A percentile compares a stretch with the other conserved stretches of the same genome.
These are phyloP conservation scores for Phytophthora nicotianae DNA, from an alignment of 352 stramenopile genomes.

Conservation along the genomic window DNA sequence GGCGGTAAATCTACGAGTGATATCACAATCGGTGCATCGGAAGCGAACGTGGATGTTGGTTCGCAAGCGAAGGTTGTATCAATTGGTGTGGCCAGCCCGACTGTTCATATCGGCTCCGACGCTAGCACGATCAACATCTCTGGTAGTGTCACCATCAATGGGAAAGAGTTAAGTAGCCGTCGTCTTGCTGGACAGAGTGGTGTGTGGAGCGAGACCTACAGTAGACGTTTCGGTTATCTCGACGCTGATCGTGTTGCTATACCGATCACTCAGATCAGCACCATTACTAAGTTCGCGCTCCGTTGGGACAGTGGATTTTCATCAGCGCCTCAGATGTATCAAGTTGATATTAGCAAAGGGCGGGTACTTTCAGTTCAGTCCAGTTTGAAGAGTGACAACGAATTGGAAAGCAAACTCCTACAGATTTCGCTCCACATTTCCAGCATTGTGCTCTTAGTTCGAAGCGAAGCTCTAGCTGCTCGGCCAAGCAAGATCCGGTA, in stretches of 20 bases:
- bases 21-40: constrained; percentile 39
- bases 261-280: background rate
- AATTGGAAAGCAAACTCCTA: constrained; percentile 24
- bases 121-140: constrained; percentile 39
- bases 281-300: constrained; percentile 33
- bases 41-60: constrained; percentile 37
- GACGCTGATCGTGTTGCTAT: constrained; percentile 35
- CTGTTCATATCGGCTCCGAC: constrained; percentile 45
- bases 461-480: constrained; percentile 3
- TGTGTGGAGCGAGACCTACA: constrained; percentile 3
- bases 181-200: constrained; percentile 19
- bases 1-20: constrained; percentile 40
- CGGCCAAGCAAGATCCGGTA: constrained; percentile 45
- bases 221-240: constrained; percentile 41
- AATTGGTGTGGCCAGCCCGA: constrained; percentile 36
- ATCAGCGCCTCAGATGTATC: constrained; percentile 31
- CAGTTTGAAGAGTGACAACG: background rate
- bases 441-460: constrained; percentile 30
- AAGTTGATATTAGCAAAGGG: constrained; percentile 27
- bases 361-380: constrained; percentile 27
- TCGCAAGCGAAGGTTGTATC: constrained; percentile 29
- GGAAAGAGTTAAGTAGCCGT: constrained; percentile 41
- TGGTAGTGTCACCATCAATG: constrained; percentile 66
- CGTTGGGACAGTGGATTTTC: constrained; percentile 38
- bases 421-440: constrained; percentile 40